Conservation (phyloP, 164 flowering plant species). For the Piper longum region DNA sequence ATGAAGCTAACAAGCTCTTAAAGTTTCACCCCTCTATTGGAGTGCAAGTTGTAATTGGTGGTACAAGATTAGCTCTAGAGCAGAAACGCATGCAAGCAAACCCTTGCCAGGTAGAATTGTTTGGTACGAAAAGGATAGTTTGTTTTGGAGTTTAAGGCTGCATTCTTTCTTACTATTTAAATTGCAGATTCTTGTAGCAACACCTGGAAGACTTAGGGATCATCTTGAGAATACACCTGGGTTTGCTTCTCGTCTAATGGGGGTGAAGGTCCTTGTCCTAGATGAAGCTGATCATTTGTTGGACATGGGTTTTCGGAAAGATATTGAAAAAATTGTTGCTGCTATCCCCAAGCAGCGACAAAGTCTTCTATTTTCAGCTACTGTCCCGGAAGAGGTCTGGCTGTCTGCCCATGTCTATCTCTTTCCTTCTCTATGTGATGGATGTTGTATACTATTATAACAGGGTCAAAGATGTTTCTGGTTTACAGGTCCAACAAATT, state of each 20-base stretch:
- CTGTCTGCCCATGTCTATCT: conserved; percentile 1
- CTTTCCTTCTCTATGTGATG: conserved; percentile 1
- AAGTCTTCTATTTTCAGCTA: conserved; percentile 94
- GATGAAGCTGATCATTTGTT: conserved; percentile 97
- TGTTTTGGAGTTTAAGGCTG: neutral
- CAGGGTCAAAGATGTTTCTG: conserved; percentile 7
- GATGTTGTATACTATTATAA: neutral
- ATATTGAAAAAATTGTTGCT: conserved; percentile 80
- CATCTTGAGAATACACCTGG: conserved; percentile 93
- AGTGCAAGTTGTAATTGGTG: conserved; percentile 97
- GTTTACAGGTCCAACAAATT: conserved; percentile 77
- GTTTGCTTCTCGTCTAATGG: conserved; percentile 77
- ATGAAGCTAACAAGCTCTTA: conserved; percentile 65
- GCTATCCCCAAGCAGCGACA: conserved; percentile 94
- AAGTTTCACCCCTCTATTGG: conserved; percentile 91
- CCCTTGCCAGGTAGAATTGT: conserved; percentile 70
- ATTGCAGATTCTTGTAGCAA: conserved; percentile 87
- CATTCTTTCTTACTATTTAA: neutral
- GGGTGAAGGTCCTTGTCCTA: conserved; percentile 90
- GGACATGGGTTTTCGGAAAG: conserved; percentile 92
- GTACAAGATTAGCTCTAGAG: conserved; percentile 67
- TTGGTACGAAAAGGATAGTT: neutral
- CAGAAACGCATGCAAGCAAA: conserved; percentile 86
- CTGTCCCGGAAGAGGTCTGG: conserved; percentile 82
- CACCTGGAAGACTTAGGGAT: conserved; percentile 97